Evolutionary conservation across 768 basidiomycete genomes (phyloP), one percentile per base, ranked within the genome.

Genomic region (Boletus coccyginus): DNA sequence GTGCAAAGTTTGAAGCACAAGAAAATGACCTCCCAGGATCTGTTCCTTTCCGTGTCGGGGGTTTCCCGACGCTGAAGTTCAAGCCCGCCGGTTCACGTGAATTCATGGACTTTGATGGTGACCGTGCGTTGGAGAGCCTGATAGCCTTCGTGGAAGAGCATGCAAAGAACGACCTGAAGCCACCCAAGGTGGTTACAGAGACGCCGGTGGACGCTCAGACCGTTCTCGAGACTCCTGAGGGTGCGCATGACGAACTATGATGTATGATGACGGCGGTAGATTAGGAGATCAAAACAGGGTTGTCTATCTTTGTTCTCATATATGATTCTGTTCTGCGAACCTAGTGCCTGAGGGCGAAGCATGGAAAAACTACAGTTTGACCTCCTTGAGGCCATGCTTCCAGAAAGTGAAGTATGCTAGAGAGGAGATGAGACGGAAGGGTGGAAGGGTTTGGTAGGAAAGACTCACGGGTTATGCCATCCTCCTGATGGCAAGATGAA

Each of bases 51-150:
- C 84, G 87, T 51, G 75, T 98, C 56, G 66, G 78, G 53, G 92
- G 93, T 40, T 94, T 93, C 88, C 96, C 97, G 9, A 98, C 97
- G 7, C 70, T 98, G 68, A 98, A 98, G 72, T 96, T 99, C 82
- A 95, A 94, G 77, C 81, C 86, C 6, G 96, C 97, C 14, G 96
- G 96, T 45, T 75, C 83, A 21, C 77, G 79, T 52, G 87, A 92
- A 50, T 99, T 95, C 77, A 75, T 95, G 51, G 93, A 97, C 70
- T 98, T 95, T 69, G 87, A 91, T 60, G 97, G 97, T 61, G 97
- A 94, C 65, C 86, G 92, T 56, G 87, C 90, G 5, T 76, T 93
- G 59, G 94, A 98, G 75, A 88, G 84, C 68, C 71, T 98, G 56
- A 78, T 92, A 54, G 82, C 88, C 46, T 97, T 94, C 71, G 76